Evolutionary conservation across 495 filamentous ascomycete species (phyloP), one percentile per base, ranked within the genome.

Genomic region (Podospora fimiseda): DNA sequence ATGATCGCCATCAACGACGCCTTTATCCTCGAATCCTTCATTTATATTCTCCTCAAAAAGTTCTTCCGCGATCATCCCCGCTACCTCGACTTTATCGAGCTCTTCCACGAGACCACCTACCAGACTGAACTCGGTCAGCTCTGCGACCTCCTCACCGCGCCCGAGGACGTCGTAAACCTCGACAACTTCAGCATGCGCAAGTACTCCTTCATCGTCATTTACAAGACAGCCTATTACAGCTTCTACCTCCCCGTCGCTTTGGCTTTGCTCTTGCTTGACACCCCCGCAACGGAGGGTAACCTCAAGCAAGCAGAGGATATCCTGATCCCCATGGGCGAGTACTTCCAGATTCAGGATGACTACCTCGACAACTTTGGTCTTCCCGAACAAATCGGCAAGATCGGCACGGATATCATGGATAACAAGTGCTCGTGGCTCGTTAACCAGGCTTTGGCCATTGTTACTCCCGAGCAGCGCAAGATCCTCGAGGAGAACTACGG

Each of bases 401-500:
- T 98, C 58, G 93, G 93, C 49, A 98, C 94, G 54, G 93, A 98
- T 64, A 98, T 98, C 66, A 81, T 89, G 75, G 93, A 98, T 70
- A 98, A 98, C 81, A 98, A 98, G 78, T 98, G 93, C 78, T 91
- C 87, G 6, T 98, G 93, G 93, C 69, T 97, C 18, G 79, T 98
- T 65, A 97, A 97, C 77, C 86, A 95, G 70, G 94, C 94, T 40
- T 78, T 97, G 41, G 72, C 82, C 64, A 77, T 83, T 44, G 86
- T 83, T 51, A 88, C 74, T 2, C 79, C 87, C 9, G 86, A 89
- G 70, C 94, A 97, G 80, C 83, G 89, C 60, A 74, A 85, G 68
- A 65, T 89, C 36, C 83, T 88, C 33, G 85, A 94, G 61, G 80
- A 84, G 41, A 87, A 91, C 72, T 96, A 96, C 68, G 93, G 93